Percentiles rank a stretch among this genome's conserved stretches.
Evolutionary conservation across 305 asterid species (phyloP).

Genomic region (Solanum aculeatissimum): DNA sequence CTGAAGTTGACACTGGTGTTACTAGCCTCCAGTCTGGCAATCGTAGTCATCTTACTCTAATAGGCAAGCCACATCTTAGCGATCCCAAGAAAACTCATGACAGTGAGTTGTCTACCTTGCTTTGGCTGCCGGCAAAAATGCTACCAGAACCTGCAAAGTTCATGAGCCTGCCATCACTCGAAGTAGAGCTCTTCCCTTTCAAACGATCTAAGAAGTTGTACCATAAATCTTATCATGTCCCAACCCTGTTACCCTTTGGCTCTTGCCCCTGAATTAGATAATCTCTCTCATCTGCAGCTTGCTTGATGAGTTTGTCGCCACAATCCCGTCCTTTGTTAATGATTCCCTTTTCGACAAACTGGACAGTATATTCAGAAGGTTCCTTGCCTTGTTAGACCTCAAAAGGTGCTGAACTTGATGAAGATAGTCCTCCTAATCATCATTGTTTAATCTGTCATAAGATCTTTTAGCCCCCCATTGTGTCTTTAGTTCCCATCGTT

Average conservation of each 20-base stretch:
- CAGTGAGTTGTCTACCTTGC: background rate
- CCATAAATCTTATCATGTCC: background rate
- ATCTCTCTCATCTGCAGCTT: background rate
- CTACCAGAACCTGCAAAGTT: background rate
- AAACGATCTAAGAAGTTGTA: background rate
- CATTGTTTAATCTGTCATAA: background rate
- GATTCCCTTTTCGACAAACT: background rate
- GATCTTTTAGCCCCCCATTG: background rate
- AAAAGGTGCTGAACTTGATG: background rate
- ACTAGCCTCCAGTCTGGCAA: background rate
- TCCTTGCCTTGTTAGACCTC: background rate
- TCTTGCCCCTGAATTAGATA: background rate
- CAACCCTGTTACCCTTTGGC: background rate
- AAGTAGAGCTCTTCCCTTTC: background rate
- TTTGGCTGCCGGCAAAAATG: background rate
- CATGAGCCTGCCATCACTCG: background rate
- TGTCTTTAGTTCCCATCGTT: background rate
- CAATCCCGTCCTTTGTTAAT: background rate
- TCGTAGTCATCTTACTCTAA: background rate
- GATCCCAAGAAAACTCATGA: background rate
- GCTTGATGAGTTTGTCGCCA: background rate
- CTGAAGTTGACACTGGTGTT: background rate
- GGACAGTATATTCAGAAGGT: background rate
- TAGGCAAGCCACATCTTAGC: background rate
- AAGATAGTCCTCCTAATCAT: background rate